phyloP scores from a whole-genome alignment of 768 basidiomycete genomes.

The Tulasnella sp. region DNA sequence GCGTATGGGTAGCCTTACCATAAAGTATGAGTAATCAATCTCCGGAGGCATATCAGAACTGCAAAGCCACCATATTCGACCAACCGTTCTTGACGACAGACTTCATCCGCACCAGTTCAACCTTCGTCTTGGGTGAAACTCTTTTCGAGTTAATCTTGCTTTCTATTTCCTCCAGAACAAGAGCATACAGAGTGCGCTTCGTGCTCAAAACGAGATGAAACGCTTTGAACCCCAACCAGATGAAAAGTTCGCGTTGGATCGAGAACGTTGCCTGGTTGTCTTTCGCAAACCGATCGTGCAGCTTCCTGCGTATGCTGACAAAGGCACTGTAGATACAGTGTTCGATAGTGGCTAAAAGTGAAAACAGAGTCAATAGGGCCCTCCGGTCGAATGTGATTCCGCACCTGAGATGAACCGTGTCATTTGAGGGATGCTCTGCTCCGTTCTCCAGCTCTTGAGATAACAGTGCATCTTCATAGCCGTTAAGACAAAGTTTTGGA shows the following conservation, averaged over 20 bases:
- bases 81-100: not conserved
- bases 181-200: conserved; percentile 30
- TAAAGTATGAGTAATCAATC: not conserved
- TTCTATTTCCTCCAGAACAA: conserved; percentile 8
- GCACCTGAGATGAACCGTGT: conserved; percentile 43
- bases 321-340: conserved; percentile 49
- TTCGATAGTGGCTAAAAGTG: conserved; percentile 43
- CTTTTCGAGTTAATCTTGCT: not conserved
- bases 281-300: conserved; percentile 31
- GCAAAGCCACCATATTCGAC: not conserved
- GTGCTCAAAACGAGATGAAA: conserved; percentile 54
- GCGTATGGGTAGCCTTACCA: not conserved
- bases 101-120: not conserved
- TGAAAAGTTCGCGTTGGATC: conserved; percentile 39
- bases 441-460: conserved; percentile 33
- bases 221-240: conserved; percentile 73
- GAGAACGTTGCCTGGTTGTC: conserved; percentile 30
- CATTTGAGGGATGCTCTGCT: conserved; percentile 16
- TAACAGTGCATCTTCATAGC: conserved; percentile 86
- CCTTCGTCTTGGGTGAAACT: not conserved
- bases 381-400: conserved; percentile 16
- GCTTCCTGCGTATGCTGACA: conserved; percentile 38
- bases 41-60: not conserved
- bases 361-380: not conserved
- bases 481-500: conserved; percentile 69